These are phyloP conservation scores for Trebouxia gelatinosa DNA, from an alignment of 163 green algal genomes.

Conservation along the genomic window DNA sequence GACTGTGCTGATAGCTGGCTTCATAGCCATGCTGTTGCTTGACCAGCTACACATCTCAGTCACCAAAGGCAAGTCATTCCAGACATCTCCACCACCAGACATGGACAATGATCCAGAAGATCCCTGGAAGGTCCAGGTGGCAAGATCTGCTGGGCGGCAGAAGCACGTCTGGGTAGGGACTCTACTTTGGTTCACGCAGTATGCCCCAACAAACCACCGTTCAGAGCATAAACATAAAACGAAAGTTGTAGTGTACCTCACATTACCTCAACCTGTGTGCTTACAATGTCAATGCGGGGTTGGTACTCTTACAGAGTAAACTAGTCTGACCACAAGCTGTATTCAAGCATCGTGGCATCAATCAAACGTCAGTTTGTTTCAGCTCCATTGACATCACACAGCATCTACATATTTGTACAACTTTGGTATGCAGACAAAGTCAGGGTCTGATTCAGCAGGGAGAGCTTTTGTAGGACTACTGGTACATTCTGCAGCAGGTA, in stretches of 20 bases:
- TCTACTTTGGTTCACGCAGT: too few relatives aligned
- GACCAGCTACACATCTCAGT: slow-evolving; percentile 45
- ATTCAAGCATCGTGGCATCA: too few relatives aligned
- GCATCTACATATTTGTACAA: too few relatives aligned
- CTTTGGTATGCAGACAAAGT: slow-evolving; percentile 12
- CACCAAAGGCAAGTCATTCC: slow-evolving; percentile 7
- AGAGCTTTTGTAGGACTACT: slow-evolving; percentile 36
- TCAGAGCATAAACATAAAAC: too few relatives aligned
- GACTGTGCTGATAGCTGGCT: slow-evolving; percentile 57
- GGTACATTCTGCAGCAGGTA: slow-evolving; percentile 34
- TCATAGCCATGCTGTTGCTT: slow-evolving; percentile 68
- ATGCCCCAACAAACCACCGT: too few relatives aligned
- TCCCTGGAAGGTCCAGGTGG: slow-evolving; percentile 8
- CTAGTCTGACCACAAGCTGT: too few relatives aligned
- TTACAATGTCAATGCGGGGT: too few relatives aligned
- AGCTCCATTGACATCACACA: too few relatives aligned
- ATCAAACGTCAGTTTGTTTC: too few relatives aligned
- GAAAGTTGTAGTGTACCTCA: too few relatives aligned
- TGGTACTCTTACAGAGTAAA: too few relatives aligned
- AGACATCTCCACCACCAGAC: slow-evolving; percentile 1
- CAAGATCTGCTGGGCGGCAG: background rate
- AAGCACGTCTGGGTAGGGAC: slow-evolving; percentile 10
- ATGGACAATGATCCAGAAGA: slow-evolving; percentile 14
- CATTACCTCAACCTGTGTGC: too few relatives aligned
- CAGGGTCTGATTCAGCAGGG: slow-evolving; percentile 8